Conservation (phyloP, 352 stramenopile genomes). For the Aphanomyces astaci region DNA sequence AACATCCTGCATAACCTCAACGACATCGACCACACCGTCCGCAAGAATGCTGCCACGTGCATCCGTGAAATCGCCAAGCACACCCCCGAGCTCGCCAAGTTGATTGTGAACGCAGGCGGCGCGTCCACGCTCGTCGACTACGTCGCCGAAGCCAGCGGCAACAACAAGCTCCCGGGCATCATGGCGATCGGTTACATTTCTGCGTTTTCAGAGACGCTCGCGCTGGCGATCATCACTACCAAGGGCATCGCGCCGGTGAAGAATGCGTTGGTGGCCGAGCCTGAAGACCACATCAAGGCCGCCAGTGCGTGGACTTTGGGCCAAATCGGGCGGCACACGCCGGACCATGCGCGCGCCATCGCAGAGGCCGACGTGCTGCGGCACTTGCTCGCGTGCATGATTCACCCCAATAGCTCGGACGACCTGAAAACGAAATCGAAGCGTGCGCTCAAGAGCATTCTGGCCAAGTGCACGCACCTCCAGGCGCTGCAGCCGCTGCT, state of each 20-base stretch:
- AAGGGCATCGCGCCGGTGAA: constrained; percentile 91
- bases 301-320: constrained; percentile 92
- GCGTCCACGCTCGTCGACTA: constrained; percentile 91
- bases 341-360: constrained; percentile 87
- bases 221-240: constrained; percentile 90
- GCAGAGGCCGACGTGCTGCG: constrained; percentile 90
- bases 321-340: constrained; percentile 91
- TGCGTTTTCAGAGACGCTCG: constrained; percentile 91
- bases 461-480: constrained; percentile 92
- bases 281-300: constrained; percentile 94
- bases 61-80: constrained; percentile 94
- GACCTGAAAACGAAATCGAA: constrained; percentile 93
- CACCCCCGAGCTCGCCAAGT: constrained; percentile 91
- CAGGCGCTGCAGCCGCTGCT: constrained; percentile 89
- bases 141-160: constrained; percentile 82
- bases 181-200: constrained; percentile 95
- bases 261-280: constrained; percentile 87
- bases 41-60: constrained; percentile 93
- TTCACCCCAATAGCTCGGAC: constrained; percentile 86
- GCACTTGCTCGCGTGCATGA: constrained; percentile 90
- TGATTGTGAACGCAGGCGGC: constrained; percentile 94
- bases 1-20: constrained; percentile 94
- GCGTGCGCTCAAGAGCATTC: constrained; percentile 88
- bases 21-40: constrained; percentile 90
- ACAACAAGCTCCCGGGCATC: constrained; percentile 91